Evolutionary conservation across 768 basidiomycete species (phyloP).

Genomic region (Psilocybe azurescens): DNA sequence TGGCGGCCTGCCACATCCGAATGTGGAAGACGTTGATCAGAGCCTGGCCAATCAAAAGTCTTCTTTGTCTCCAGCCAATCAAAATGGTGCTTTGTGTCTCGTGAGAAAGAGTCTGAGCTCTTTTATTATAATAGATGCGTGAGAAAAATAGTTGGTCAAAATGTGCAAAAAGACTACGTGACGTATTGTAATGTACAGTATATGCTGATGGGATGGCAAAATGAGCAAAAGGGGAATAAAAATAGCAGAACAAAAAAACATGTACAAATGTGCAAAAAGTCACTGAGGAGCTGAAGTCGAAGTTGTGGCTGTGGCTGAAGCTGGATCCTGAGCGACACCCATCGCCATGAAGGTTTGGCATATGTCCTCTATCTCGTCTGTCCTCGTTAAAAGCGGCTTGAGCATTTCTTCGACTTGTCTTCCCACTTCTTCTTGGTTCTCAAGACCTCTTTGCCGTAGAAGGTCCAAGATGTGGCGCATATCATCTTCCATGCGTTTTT

Average conservation of each 20-base stretch:
- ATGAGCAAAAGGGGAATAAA: background rate
- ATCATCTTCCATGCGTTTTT: slow-evolving; percentile 29
- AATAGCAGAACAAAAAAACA: background rate
- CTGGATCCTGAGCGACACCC: background rate
- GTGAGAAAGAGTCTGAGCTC: too few relatives aligned
- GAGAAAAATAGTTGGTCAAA: background rate
- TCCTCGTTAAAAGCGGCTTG: slow-evolving; percentile 29
- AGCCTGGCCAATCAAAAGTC: too few relatives aligned
- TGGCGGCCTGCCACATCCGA: too few relatives aligned
- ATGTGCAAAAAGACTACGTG: background rate
- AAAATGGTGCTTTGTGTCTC: too few relatives aligned
- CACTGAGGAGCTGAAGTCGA: background rate
- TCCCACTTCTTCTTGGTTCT: slow-evolving; percentile 28
- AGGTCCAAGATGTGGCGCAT: slow-evolving; percentile 28
- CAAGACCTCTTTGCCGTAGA: slow-evolving; percentile 27
- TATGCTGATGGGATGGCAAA: background rate
- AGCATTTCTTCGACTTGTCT: slow-evolving; percentile 33
- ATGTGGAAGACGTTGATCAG: too few relatives aligned
- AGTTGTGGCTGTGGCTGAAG: background rate
- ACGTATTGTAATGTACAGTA: background rate
- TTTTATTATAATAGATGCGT: too few relatives aligned
- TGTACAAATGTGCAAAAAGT: background rate
- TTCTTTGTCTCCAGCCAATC: too few relatives aligned
- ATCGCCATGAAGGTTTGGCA: slow-evolving; percentile 25
- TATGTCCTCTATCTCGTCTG: slow-evolving; percentile 33